These are phyloP conservation scores for Breynia disticha DNA, from an alignment of 441 rosid species.

Conservation along the genomic window DNA sequence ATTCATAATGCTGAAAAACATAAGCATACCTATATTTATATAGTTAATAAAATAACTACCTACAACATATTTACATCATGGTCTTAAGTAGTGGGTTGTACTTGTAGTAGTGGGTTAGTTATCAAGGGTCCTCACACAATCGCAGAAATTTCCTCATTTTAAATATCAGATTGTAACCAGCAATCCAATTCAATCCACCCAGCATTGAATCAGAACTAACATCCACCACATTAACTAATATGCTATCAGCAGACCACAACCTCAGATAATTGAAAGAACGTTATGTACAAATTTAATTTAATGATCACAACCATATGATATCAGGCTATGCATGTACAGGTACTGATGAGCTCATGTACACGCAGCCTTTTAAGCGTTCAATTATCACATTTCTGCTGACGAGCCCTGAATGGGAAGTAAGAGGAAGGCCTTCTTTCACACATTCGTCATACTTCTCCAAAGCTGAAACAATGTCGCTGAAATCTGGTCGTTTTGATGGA, in stretches of 20 bases:
- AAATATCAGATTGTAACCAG: too few relatives aligned
- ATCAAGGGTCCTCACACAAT: too few relatives aligned
- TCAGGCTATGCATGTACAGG: conserved; percentile 63
- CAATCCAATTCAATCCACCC: not conserved
- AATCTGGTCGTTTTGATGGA: conserved; percentile 84
- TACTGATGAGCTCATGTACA: conserved; percentile 55
- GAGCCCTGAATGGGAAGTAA: conserved; percentile 59
- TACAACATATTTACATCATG: too few relatives aligned
- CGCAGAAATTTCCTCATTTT: too few relatives aligned
- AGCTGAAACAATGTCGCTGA: conserved; percentile 70
- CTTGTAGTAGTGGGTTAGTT: too few relatives aligned
- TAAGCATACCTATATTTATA: too few relatives aligned
- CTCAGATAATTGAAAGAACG: conserved; percentile 15
- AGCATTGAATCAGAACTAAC: conserved; percentile 2
- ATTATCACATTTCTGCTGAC: conserved; percentile 53
- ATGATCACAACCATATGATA: not conserved
- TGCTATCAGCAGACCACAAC: conserved; percentile 12
- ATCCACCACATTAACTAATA: conserved; percentile 3
- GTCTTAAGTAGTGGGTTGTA: too few relatives aligned
- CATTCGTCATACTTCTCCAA: conserved; percentile 81
- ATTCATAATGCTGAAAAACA: too few relatives aligned
- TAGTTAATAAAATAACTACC: too few relatives aligned
- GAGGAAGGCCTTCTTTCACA: conserved; percentile 80
- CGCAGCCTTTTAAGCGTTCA: conserved; percentile 67
- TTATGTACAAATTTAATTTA: conserved; percentile 15